phyloP scores from a whole-genome alignment of 306 rosid genomes.

The Carpinus fangiana region DNA sequence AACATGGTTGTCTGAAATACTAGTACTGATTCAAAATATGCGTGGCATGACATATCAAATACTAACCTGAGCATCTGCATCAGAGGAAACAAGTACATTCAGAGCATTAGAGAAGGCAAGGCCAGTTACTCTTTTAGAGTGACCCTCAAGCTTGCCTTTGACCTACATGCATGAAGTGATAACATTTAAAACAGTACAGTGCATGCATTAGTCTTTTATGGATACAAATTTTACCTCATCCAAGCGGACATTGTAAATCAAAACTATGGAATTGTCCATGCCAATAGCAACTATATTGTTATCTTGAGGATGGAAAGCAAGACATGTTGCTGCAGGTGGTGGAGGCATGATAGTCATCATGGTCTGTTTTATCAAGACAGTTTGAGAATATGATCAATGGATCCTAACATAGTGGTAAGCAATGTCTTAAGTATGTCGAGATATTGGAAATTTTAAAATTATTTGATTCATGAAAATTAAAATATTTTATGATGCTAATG shows the following conservation, averaged over 20 bases:
- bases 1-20: not conserved
- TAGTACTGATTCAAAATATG: not conserved
- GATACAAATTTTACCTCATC: conserved; percentile 22
- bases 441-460: not conserved
- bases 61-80: conserved; percentile 37
- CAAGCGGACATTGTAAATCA: conserved; percentile 21
- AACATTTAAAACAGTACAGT: not conserved
- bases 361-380: conserved; percentile 23
- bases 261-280: conserved; percentile 35
- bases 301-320: conserved; percentile 36
- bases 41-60: conserved; percentile 7
- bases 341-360: conserved; percentile 25
- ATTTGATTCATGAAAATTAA: not conserved
- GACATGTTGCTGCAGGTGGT: conserved; percentile 40
- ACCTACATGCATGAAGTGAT: conserved; percentile 25
- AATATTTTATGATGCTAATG: not conserved
- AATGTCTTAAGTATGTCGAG: not conserved
- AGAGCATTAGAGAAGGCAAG: conserved; percentile 37
- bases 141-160: conserved; percentile 27
- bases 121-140: conserved; percentile 33
- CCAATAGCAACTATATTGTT: conserved; percentile 42
- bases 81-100: conserved; percentile 40
- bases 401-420: not conserved
- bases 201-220: conserved; percentile 1
- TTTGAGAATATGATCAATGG: conserved; percentile 5